phyloP scores from a whole-genome alignment of 225 moss, liverwort and hornwort species.

The Neckera pumila region DNA sequence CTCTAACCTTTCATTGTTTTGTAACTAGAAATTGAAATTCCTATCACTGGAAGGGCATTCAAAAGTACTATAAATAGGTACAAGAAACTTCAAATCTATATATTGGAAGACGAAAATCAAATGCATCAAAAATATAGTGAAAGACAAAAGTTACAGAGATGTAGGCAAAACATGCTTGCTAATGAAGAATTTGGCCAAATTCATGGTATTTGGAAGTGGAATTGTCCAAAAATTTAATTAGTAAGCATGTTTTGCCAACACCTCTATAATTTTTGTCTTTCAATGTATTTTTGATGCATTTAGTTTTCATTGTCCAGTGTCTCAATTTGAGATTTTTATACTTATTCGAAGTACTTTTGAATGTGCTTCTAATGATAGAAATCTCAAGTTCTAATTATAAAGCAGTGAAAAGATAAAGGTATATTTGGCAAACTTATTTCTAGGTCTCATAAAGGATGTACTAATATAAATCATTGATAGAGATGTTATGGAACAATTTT shows the following conservation, averaged over 20 bases:
- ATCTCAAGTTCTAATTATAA: neutral
- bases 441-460: neutral
- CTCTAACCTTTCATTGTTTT: neutral
- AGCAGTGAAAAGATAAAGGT: neutral
- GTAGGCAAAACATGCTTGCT: rapidly evolving
- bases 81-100: neutral
- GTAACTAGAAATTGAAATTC: neutral
- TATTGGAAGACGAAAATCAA: neutral
- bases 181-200: neutral
- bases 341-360: neutral
- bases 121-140: neutral
- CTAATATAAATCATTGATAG: neutral
- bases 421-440: neutral
- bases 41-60: neutral
- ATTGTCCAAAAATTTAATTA: no score
- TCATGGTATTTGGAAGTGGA: no score
- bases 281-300: neutral
- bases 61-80: neutral
- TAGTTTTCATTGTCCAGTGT: no score
- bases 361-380: no score
- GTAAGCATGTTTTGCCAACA: neutral
- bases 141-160: neutral
- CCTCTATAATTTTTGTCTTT: neutral
- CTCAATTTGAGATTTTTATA: neutral
- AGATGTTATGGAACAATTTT: neutral